phyloP scores from a whole-genome alignment of 768 basidiomycete genomes.

The Trametes cingulata region DNA sequence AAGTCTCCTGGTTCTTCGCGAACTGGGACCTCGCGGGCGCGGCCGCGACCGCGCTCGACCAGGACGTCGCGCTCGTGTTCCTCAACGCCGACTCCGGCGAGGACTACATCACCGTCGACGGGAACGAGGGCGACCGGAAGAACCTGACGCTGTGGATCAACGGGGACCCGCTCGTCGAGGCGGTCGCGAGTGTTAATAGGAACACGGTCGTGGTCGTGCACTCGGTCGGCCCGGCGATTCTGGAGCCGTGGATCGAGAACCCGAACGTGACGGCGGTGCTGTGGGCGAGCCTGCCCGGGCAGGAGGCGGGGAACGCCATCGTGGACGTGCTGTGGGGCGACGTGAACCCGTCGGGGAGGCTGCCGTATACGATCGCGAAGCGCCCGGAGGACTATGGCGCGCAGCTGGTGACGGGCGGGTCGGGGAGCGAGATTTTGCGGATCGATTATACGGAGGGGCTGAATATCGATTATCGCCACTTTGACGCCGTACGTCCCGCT shows the following conservation, averaged over 20 bases:
- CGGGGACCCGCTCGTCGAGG: constrained; percentile 68
- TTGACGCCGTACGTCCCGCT: constrained; percentile 35
- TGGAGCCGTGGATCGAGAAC: constrained; percentile 49
- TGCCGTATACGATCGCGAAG: constrained; percentile 58
- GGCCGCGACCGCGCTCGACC: constrained; percentile 44
- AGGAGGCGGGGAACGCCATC: constrained; percentile 52
- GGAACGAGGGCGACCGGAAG: constrained; percentile 73
- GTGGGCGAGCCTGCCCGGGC: constrained; percentile 45
- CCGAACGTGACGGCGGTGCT: constrained; percentile 52
- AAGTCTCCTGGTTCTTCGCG: constrained; percentile 27
- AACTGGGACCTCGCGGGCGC: constrained; percentile 29
- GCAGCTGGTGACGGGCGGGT: constrained; percentile 28
- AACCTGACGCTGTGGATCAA: constrained; percentile 76
- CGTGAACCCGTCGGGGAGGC: constrained; percentile 50
- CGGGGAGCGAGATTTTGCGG: constrained; percentile 30
- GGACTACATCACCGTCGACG: constrained; percentile 76
- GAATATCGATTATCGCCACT: constrained; percentile 39
- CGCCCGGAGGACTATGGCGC: constrained; percentile 46
- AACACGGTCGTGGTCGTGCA: constrained; percentile 75
- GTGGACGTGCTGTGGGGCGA: constrained; percentile 53
- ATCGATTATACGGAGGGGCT: constrained; percentile 43
- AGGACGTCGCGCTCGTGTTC: constrained; percentile 71
- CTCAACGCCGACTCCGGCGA: constrained; percentile 85
- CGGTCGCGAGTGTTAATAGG: constrained; percentile 65
- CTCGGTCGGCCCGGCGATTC: constrained; percentile 40